Base-by-base conservation (phyloP, 768 basidiomycete species). In the Pulveroboletus sp. region DNA sequence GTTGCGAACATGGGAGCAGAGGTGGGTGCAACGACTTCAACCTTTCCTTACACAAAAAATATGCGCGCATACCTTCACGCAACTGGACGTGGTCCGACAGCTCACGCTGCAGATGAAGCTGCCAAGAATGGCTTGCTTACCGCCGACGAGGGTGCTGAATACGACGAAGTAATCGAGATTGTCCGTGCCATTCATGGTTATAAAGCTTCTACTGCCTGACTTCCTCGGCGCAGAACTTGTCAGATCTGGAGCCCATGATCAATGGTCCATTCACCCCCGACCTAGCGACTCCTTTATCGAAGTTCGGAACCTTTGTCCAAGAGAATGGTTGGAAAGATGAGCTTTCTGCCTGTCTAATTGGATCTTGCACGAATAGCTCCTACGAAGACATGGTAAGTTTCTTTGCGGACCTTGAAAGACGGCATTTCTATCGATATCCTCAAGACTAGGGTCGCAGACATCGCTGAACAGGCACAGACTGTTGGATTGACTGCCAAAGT, bases 1-100 rank as follows among this genome's bases (percentile, higher is more conserved):
- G 88, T 99, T 48, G 88, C 91, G 39, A 98, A 99, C 70, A 99
- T 98, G 96, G 96, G 96, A 44, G 96, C 96, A 11, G 96, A 99
- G 74, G 94, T 98, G n/a, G 96, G 96, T 35, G 96, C 96, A n/a
- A 99, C 96, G 1, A 98, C 96, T 0, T 95, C 94, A 1, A 92
- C 89, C 6, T 99, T 99, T 78, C 94, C 95, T 5, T 99, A 98
- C 71, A 93, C 92, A 14, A 70, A 80, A 15, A 82, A 82, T 61
- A 98, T 98, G 95, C 78, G 83, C 30, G 76, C 81, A 32, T 99
- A 98, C 70, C 81, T 99, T 28, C 75, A 80, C 55, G 93, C 93
- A 17, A 99, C 96, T 8, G 86, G 91, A 43, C 84, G 96, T 49
- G 82, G 79, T 36, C 81, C 86, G 30, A 92, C 95, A 24, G 94